Evolutionary conservation across 148 eudicot genomes (phyloP), one percentile per base, ranked within the genome.

Genomic region (Spergularia bocconei): DNA sequence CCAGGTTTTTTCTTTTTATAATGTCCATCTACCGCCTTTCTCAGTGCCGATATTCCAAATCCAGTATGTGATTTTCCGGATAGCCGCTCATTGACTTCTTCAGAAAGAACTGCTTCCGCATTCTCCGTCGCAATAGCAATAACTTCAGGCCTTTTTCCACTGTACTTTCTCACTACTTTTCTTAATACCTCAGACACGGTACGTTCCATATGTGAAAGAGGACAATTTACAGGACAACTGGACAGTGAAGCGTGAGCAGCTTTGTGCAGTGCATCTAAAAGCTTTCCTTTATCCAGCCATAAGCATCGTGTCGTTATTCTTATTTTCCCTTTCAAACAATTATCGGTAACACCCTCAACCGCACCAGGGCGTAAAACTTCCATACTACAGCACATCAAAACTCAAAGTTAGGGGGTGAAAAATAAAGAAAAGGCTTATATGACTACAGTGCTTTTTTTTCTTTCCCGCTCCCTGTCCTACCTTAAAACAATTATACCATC

Each of bases 261-360:
- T 87, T 89, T 90, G 84, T 91, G 89, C 57, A 95, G 90, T 53
- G 99, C 99, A 82, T 95, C 99, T 81, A 92, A 79, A 80, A 95
- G 97, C 84, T 92, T 95, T 63, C 99, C 99, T 79, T 92, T 92
- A 72, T 95, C 99, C 56, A 95, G 89, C 99, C 99, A 95, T 82
- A 95, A 85, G 86, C 99, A 95, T 19, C 98, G 96, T 41, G 99
- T 95, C 21, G 99, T 95, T 61, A 95, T 89, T 89, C 93, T 90
- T 80, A 92, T 88, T 84, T 91, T 95, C 47, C 94, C 99, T 85
- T 87, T 92, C 70, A 95, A 68, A 77, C 82, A 66, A 54, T 79
- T 82, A 57, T 88, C 90, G 3, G 79, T 75, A 6, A 67, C 67
- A 47, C 68, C 86, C 61, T 85, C 90, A 54, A 67, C 83, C 48